Conservation (phyloP, 495 filamentous ascomycete genomes). For the Cryomyces antarcticus region DNA sequence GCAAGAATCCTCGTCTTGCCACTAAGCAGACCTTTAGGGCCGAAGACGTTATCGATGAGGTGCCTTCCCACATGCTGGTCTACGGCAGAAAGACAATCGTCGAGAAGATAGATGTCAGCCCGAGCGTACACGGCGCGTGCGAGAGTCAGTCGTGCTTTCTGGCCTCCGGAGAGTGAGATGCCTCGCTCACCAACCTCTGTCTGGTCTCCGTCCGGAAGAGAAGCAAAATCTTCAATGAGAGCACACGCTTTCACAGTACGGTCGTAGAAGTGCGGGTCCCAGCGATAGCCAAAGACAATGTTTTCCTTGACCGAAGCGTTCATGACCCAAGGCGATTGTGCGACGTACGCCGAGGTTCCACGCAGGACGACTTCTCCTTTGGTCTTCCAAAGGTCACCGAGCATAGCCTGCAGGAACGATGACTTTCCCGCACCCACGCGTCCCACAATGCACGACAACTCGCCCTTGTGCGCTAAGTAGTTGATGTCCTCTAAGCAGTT, state of each 20-base stretch:
- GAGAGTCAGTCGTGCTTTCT: constrained; percentile 88
- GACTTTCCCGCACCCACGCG: constrained; percentile 90
- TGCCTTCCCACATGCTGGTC: constrained; percentile 95
- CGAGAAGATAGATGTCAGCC: constrained; percentile 89
- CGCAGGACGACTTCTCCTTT: constrained; percentile 68
- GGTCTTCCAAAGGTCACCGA: constrained; percentile 81
- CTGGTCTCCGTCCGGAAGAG: constrained; percentile 85
- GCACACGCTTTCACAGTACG: constrained; percentile 87
- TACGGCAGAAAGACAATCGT: constrained; percentile 87
- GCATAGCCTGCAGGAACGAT: constrained; percentile 64
- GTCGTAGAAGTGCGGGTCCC: constrained; percentile 88
- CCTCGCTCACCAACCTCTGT: constrained; percentile 95
- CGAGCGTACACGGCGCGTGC: constrained; percentile 92
- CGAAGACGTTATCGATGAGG: constrained; percentile 83
- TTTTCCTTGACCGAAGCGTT: constrained; percentile 94
- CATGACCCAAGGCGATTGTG: constrained; percentile 91
- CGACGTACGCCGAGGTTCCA: constrained; percentile 73
- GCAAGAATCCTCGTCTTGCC: constrained; percentile 86
- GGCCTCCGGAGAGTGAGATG: constrained; percentile 90
- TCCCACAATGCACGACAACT: constrained; percentile 85
- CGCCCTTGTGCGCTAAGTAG: constrained; percentile 72
- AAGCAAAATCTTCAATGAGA: constrained; percentile 73
- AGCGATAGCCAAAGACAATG: constrained; percentile 90
- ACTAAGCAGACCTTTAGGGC: constrained; percentile 57
- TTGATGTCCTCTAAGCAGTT: constrained; percentile 57